A percentile compares a stretch with the other conserved stretches of the same genome.
These are phyloP conservation scores for Aspergillus cejpii DNA, from an alignment of 2,329 filamentous ascomycete genomes.

Conservation along the genomic window DNA sequence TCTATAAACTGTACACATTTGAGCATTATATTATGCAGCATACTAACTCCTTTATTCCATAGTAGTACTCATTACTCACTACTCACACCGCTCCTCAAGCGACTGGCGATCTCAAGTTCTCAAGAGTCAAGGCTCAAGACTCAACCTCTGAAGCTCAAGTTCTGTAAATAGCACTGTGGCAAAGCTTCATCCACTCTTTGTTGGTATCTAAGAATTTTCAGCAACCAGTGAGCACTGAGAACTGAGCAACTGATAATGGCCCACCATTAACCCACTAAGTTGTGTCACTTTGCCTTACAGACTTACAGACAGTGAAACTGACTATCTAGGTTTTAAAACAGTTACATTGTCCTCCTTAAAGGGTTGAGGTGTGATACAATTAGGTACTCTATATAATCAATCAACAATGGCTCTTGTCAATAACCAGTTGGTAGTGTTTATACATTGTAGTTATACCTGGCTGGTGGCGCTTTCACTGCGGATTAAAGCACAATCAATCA, in stretches of 20 bases:
- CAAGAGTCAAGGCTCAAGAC: too few relatives aligned
- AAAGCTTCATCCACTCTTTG: not conserved
- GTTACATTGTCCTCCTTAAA: too few relatives aligned
- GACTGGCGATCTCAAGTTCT: too few relatives aligned
- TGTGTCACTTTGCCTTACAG: constrained; percentile 24
- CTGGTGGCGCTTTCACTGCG: not conserved
- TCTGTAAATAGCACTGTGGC: constrained; percentile 12
- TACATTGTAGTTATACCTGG: not conserved
- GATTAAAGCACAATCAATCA: too few relatives aligned
- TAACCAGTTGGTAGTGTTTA: too few relatives aligned
- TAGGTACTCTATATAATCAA: not conserved
- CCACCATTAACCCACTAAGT: constrained; percentile 26
- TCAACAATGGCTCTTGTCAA: too few relatives aligned
- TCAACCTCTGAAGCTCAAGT: not conserved
- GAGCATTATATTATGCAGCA: too few relatives aligned
- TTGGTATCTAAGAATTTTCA: not conserved
- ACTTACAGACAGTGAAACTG: constrained; percentile 1
- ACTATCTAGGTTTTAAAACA: not conserved
- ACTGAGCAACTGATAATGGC: constrained; percentile 1
- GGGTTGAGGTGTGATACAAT: too few relatives aligned
- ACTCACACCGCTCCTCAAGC: too few relatives aligned
- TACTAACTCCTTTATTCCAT: too few relatives aligned
- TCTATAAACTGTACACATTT: too few relatives aligned
- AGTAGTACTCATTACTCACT: too few relatives aligned
- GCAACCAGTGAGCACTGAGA: not conserved